Conservation (phyloP, 2,329 filamentous ascomycete genomes). For the Aspergillus pseudoglaucus region DNA sequence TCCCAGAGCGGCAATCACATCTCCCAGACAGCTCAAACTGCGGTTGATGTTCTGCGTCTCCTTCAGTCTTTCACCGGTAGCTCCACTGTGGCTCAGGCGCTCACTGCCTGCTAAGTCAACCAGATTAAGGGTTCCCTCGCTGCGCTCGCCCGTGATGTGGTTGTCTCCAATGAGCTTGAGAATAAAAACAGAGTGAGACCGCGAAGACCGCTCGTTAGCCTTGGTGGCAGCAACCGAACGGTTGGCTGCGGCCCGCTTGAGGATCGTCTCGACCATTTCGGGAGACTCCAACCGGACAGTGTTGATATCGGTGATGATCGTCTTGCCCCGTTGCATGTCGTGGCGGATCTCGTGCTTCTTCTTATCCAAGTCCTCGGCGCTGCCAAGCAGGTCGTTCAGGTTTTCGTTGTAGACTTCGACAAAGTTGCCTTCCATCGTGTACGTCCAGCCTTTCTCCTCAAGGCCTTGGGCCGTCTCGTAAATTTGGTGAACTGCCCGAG, state of each 20-base stretch:
- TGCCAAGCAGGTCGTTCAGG: slow-evolving; percentile 78
- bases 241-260: slow-evolving; percentile 75
- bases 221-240: slow-evolving; percentile 94
- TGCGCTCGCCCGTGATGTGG: slow-evolving; percentile 68
- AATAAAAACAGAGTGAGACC: slow-evolving; percentile 95
- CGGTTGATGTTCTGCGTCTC: slow-evolving; percentile 98
- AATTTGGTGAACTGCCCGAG: slow-evolving; percentile 85
- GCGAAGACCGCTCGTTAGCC: slow-evolving; percentile 88
- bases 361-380: slow-evolving; percentile 63
- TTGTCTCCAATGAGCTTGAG: slow-evolving; percentile 64
- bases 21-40: slow-evolving; percentile 81
- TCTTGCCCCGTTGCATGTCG: slow-evolving; percentile 74
- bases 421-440: slow-evolving; percentile 90
- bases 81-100: slow-evolving; percentile 77
- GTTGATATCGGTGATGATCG: slow-evolving; percentile 72
- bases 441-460: slow-evolving; percentile 87
- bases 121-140: slow-evolving; percentile 88
- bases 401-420: slow-evolving; percentile 99
- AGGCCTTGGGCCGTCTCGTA: slow-evolving; percentile 79
- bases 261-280: slow-evolving; percentile 69
- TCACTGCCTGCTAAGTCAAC: slow-evolving; percentile 95
- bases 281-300: slow-evolving; percentile 72
- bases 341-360: slow-evolving; percentile 87
- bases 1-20: slow-evolving; percentile 91
- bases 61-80: slow-evolving; percentile 77